Evolutionary conservation across 2,329 filamentous ascomycete species (phyloP).

Genomic region (Pseudofabraea citricarpa): DNA sequence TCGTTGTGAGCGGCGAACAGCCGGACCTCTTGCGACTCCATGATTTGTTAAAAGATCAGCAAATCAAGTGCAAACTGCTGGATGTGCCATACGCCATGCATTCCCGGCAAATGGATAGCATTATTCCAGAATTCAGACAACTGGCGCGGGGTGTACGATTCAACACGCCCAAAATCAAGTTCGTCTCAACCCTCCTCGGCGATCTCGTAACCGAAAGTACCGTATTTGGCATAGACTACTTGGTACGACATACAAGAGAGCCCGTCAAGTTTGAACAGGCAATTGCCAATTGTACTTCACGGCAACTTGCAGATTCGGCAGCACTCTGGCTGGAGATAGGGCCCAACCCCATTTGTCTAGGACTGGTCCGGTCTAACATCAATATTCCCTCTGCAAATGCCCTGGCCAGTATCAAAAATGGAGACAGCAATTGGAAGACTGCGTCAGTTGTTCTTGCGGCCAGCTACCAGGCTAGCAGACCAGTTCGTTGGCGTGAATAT

Average conservation of each 20-base stretch:
- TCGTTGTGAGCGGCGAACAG: slow-evolving; percentile 58
- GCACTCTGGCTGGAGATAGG: slow-evolving; percentile 69
- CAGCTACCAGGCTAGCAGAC: no score
- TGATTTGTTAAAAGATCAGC: slow-evolving; percentile 38
- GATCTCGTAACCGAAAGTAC: slow-evolving; percentile 53
- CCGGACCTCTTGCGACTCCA: slow-evolving; percentile 49
- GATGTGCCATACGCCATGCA: slow-evolving; percentile 63
- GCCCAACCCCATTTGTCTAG: slow-evolving; percentile 66
- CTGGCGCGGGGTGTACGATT: slow-evolving; percentile 49
- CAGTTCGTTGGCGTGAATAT: no score
- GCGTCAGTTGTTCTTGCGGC: no score
- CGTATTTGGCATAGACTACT: slow-evolving; percentile 55
- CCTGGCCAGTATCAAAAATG: no score
- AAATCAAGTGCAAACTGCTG: slow-evolving; percentile 54
- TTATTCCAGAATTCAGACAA: slow-evolving; percentile 52
- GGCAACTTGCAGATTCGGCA: slow-evolving; percentile 52
- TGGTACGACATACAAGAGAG: slow-evolving; percentile 60
- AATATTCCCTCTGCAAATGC: no score
- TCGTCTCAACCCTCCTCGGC: slow-evolving; percentile 65
- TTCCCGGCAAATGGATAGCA: slow-evolving; percentile 57
- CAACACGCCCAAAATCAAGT: slow-evolving; percentile 48
- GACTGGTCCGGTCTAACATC: slow-evolving; percentile 60
- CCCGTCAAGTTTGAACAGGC: slow-evolving; percentile 65
- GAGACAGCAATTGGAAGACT: no score
- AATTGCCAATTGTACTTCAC: slow-evolving; percentile 51